Base-by-base conservation (phyloP, 805 yeast genomes). In the Phaffomyces opuntiae region DNA sequence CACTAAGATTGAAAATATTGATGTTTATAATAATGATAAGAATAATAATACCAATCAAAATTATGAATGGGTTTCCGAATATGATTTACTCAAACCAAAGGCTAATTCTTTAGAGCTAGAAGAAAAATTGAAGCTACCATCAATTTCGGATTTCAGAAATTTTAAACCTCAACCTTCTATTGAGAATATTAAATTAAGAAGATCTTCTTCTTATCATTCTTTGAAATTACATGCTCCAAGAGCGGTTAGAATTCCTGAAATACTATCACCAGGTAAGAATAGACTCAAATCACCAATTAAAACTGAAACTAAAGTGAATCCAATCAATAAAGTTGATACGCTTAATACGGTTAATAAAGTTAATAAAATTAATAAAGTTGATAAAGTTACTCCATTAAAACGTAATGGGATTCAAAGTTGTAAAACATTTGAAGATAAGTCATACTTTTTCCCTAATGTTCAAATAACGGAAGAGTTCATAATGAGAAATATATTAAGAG, bases 401-500 rank as follows among this genome's bases (percentile, higher is more conserved):
- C 5, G 5, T 5, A 5, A 21, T 21, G 24, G 7, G 14, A n/a
- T n/a, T 13, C 8, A 14, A n/a, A 14, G 14, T 32, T 32, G 9
- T 2, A 32, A 6, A n/a, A 14, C 6, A 32, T 32, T 7, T 32
- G 34, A 32, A 13, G 9, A 32, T 7, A 13, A 13, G 7, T 13
- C 13, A 32, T 3, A 52, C 1, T 21, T 40, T 43, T 50, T 46
- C 32, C 50, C 52, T 39, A 33, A 42, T 14, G 42, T 43, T 13
- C 36, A 25, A 9, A 33, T 50, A 9, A 45, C 46, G 17, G 41
- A 52, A 13, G 38, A 44, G 2, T 54, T 54, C 43, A 37, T 55
- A 24, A 25, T 43, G 5, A 51, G 47, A n/a, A 54, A 52, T 32
- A 31, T 52, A 2, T 21, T 47, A 9, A 40, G 48, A 16, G 55